Evolutionary conservation across 1,284 basidiomycete genomes (phyloP).

Genomic region (Cryptococcus hybrid): DNA sequence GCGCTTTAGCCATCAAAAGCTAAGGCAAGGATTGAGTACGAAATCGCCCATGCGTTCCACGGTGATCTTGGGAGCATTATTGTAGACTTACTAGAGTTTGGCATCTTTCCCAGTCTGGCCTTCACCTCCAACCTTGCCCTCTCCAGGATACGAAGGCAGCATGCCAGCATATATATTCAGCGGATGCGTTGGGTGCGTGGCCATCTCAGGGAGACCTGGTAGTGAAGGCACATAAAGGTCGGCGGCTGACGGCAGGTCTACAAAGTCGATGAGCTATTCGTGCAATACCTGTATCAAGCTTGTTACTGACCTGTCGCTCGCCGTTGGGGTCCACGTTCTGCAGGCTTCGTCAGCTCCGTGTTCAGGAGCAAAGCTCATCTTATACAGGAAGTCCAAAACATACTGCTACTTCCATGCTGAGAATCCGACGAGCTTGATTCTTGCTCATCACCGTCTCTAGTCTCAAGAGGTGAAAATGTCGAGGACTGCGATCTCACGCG

Average conservation of each 20-base stretch:
- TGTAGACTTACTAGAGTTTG: constrained; percentile 44
- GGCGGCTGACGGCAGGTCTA: constrained; percentile 58
- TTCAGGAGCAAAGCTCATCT: no score
- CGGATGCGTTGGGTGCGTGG: constrained; percentile 57
- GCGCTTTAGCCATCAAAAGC: constrained; percentile 90
- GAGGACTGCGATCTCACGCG: no score
- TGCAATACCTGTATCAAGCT: no score
- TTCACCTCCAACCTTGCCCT: neutral
- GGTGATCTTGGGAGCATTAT: neutral
- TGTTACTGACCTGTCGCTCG: no score
- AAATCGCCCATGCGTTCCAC: neutral
- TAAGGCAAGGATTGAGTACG: constrained; percentile 5
- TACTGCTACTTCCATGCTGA: no score
- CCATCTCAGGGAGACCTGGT: constrained; percentile 66
- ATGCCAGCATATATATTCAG: constrained; percentile 78
- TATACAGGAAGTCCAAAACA: no score
- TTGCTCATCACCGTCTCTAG: no score
- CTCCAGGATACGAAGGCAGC: constrained; percentile 72
- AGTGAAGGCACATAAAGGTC: constrained; percentile 80
- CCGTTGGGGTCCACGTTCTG: no score
- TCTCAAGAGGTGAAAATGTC: no score
- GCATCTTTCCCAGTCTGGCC: constrained; percentile 43
- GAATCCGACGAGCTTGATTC: no score
- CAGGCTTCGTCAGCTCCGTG: no score
- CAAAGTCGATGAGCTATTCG: no score